phyloP scores from a whole-genome alignment of 2,329 filamentous ascomycete species.

The Orbilia ellipsospora region DNA sequence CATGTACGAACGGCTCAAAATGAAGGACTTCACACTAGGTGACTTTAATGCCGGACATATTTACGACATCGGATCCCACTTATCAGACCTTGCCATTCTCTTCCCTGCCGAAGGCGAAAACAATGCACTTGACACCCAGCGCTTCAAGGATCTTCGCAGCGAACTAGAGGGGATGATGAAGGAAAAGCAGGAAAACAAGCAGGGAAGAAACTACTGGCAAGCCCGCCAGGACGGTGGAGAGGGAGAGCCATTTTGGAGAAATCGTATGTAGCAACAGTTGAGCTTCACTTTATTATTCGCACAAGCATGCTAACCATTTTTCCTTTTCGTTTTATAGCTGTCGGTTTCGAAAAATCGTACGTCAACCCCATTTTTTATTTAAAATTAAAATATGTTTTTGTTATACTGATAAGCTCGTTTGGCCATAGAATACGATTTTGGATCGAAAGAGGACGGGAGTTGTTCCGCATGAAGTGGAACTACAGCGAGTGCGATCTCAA shows the following conservation, averaged over 20 bases:
- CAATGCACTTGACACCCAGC: conserved; percentile 57
- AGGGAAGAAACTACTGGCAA: conserved; percentile 68
- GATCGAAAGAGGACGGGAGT: conserved; percentile 56
- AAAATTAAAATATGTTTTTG: too few species aligned
- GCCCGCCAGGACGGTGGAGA: conserved; percentile 66
- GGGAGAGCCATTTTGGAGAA: conserved; percentile 69
- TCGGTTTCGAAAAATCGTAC: conserved; percentile 58
- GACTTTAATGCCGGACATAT: conserved; percentile 63
- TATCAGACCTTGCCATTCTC: conserved; percentile 55
- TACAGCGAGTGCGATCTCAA: conserved; percentile 56
- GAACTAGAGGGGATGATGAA: conserved; percentile 61
- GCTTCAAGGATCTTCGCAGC: conserved; percentile 50
- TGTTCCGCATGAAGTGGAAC: conserved; percentile 59
- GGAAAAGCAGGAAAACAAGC: conserved; percentile 57
- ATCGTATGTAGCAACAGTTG: conserved; percentile 60
- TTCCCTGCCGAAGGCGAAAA: conserved; percentile 56
- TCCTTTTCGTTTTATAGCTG: not conserved
- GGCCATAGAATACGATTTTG: conserved; percentile 57
- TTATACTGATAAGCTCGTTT: not conserved
- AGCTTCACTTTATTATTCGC: not conserved
- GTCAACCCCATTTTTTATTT: not conserved
- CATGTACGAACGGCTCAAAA: conserved; percentile 65
- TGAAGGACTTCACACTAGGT: conserved; percentile 60
- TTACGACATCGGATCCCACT: conserved; percentile 60
- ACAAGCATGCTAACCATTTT: not conserved